These are phyloP conservation scores for Cutaneotrichosporon daszewskae DNA, from an alignment of 1,284 basidiomycete species.

Conservation along the genomic window DNA sequence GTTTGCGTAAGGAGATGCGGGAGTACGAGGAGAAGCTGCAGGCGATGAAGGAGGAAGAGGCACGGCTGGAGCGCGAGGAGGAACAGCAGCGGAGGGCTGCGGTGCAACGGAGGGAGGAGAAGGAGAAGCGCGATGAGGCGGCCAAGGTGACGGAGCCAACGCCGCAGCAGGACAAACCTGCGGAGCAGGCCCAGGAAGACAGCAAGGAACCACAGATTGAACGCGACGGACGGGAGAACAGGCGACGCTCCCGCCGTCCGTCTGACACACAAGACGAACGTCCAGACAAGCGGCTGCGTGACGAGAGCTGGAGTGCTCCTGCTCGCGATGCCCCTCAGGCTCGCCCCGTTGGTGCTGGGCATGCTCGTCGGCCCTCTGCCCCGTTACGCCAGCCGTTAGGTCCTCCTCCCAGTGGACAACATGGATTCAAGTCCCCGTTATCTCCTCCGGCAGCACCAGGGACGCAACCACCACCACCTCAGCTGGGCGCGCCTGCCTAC, in stretches of 20 bases:
- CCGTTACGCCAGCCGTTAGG: constrained; percentile 4
- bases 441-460: too few species aligned
- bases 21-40: constrained; percentile 11
- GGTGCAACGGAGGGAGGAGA: not conserved
- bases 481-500: not conserved
- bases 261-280: not conserved
- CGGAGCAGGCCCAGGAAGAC: not conserved
- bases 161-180: constrained; percentile 8
- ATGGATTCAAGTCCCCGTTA: too few species aligned
- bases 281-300: not conserved
- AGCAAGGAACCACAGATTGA: constrained; percentile 2
- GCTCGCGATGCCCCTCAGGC: not conserved
- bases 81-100: not conserved
- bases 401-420: not conserved
- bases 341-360: not conserved
- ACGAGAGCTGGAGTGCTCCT: not conserved
- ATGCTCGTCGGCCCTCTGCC: not conserved
- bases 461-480: too few species aligned
- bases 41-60: constrained; percentile 17
- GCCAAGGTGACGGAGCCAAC: too few species aligned
- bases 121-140: constrained; percentile 2
- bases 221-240: not conserved
- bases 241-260: too few species aligned
- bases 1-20: constrained; percentile 17
- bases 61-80: constrained; percentile 13